Base-by-base conservation (phyloP, 139 green algal genomes). In the Chlamydomonas eustigma region DNA sequence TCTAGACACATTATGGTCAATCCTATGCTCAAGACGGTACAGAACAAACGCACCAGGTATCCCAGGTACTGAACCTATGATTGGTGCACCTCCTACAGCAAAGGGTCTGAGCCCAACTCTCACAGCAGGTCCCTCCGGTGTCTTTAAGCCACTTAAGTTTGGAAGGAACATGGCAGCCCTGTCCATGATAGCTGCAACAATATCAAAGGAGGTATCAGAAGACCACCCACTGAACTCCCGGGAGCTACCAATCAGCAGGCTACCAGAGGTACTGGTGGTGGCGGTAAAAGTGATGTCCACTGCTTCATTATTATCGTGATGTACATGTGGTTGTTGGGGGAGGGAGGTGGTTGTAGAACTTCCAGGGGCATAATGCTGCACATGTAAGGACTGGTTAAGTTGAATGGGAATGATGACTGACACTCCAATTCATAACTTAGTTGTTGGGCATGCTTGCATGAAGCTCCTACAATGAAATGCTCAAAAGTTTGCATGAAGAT, bases 201-300 rank as follows among this genome's bases (percentile, higher is more conserved):
- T 35, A 5, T 64, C 66, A 6, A 35, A 37, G 18, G 50, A 76
- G 1, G 85, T 76, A 0, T 37, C 32, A 5, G 37, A 50, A 18
- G 83, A 66, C 39, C 66, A 94, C 1, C 83, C 84, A 31, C 70
- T 76, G 81, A 92, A 89, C 77, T 94, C 87, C 1, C 90, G 51
- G 34, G 77, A 86, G 51, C 84, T 89, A 4, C 88, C 84, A 81
- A 63, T 63, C 30, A 95, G 80, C 51, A 94, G 72, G 0, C 36
- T 73, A 25, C 91, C 91, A 31, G 76, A 79, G 32, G 85, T 76
- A 70, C 76, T 88, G 31, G 85, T 88, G 24, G 90, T 92, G 71
- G 90, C 90, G 6, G 91, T 95, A 82, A 94, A 94, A 24, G 86
- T 93, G 79, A 94, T 89, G 78, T 91, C 85, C 0, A 78, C 79